Evolutionary conservation across 768 basidiomycete species (phyloP), one percentile per base, ranked within the genome.

Genomic region (Chalciporus sphaerocephalus): DNA sequence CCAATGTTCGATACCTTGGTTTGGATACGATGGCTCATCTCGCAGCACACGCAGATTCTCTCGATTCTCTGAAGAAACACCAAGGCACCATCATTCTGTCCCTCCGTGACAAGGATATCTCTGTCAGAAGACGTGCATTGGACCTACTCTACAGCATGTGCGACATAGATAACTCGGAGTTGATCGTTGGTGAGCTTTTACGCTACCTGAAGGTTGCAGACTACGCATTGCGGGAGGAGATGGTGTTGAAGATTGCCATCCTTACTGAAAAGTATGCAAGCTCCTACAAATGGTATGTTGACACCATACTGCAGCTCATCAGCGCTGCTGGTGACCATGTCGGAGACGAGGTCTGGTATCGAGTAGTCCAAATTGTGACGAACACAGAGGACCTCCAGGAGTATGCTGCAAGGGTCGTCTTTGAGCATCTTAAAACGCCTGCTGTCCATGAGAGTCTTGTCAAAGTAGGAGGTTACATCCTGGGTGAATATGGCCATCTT

Each of bases 111-210:
- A 92, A 94, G 60, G 96, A 99, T 63, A 96, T 99, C 50, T 94
- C 92, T 18, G 94, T 99, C 37, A 81, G 96, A 25, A 75, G 96
- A 44, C 79, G 96, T 40, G 96, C 93, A 10, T 75, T 99, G 48
- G 96, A 99, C 68, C 75, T 99, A 41, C 76, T 99, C 8, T 98
- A 98, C 69, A 95, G 92, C 70, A 99, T 99, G 96, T 98, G 96
- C 66, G 96, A 99, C 63, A 76, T 85, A n/a, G 87, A 90, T 59
- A 99, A 97, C 67, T 91, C 95, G 5, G 93, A 96, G 62, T 71
- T 90, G 51, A 93, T 98, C 57, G 96, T 99, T 25, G 94, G 88
- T 28, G 95, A 99, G 67, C 76, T 99, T 15, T 72, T 99, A 44
- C 82, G 89, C 46, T 99, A 97, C 66, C 80, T 99, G 47, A 83